Evolutionary conservation across 75 land plant species (phyloP).

Genomic region (Selaginella moellendorffii): DNA sequence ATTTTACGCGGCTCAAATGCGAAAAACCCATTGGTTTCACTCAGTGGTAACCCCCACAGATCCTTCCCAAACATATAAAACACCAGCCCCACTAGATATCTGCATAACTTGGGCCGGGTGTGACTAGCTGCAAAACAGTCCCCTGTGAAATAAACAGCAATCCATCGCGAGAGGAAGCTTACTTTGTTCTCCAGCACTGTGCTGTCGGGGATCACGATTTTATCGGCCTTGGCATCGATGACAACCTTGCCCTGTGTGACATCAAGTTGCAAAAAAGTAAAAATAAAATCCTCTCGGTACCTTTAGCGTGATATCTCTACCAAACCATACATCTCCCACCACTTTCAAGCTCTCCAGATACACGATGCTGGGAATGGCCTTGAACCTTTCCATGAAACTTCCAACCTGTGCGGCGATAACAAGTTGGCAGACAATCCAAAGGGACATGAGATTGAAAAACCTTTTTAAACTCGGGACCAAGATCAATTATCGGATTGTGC

Average conservation of each 20-base stretch:
- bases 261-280: background rate
- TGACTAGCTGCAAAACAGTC: background rate
- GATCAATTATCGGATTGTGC: slow-evolving; percentile 70
- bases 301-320: slow-evolving; percentile 56
- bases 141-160: background rate
- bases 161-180: background rate
- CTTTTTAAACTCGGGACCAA: slow-evolving; percentile 95
- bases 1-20: too few relatives aligned
- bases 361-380: slow-evolving; percentile 90
- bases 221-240: slow-evolving; percentile 46
- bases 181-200: slow-evolving; percentile 72
- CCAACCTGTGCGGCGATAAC: slow-evolving; percentile 52
- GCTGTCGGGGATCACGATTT: slow-evolving; percentile 62
- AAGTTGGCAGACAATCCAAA: too few relatives aligned
- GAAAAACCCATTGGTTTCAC: too few relatives aligned
- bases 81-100: too few relatives aligned
- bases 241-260: slow-evolving; percentile 73
- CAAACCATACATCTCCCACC: slow-evolving; percentile 89
- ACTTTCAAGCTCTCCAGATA: slow-evolving; percentile 84
- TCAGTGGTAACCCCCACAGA: too few relatives aligned
- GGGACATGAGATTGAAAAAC: too few relatives aligned
- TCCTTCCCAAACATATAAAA: too few relatives aligned
- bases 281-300: slow-evolving; percentile 23
- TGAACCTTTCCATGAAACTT: slow-evolving; percentile 69
- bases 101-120: too few relatives aligned